Base-by-base conservation (phyloP, 345 rosid species). In the Eutrema heterophyllum region DNA sequence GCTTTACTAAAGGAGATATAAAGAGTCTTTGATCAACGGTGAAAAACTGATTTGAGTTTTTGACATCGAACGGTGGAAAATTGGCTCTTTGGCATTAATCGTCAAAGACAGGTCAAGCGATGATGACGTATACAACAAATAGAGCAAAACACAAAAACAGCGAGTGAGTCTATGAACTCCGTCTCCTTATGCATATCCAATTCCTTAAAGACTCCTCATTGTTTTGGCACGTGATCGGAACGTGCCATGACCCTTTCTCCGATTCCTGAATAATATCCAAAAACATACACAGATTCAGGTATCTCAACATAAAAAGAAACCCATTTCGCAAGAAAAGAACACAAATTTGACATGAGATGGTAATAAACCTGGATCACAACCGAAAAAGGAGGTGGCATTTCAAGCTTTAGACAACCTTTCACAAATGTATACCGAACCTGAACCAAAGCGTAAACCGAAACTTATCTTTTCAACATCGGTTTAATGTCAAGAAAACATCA, bases 181-280 rank as follows among this genome's bases (percentile, higher is more conserved):
- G 33, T 21, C 65, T 38, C 46, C 33, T 59, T 59, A 89, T 80
- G 81, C 98, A 88, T 9, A 93, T 82, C 97, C 94, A 89, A 27
- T 53, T 76, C 78, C 72, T 78, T 8, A 29, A 75, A 49, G 82
- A 62, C 45, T 77, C 84, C 13, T 76, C 83, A 18, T 50, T 63
- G 50, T 66, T 66, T 36, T 73, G 59, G 50, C 71, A 72, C 7
- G 61, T 45, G 16, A 89, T 65, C 5, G 97, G 98, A 12, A 88
- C 86, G 76, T 93, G 96, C 98, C 98, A 93, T 46, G 89, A 88
- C 66, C 98, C 91, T 57, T 85, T 91, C 66, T 82, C 96, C 10
- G 94, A 91, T 83, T 93, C 97, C 97, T 93, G 84, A 60, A 54
- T 15, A 16, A n/a, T 7, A 27, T 35, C 18, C 62, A 14, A 14